A percentile compares a stretch with the other conserved stretches of the same genome.
Conservation (phyloP, 345 rosid species). For the Gossypium sturtianum region DNA sequence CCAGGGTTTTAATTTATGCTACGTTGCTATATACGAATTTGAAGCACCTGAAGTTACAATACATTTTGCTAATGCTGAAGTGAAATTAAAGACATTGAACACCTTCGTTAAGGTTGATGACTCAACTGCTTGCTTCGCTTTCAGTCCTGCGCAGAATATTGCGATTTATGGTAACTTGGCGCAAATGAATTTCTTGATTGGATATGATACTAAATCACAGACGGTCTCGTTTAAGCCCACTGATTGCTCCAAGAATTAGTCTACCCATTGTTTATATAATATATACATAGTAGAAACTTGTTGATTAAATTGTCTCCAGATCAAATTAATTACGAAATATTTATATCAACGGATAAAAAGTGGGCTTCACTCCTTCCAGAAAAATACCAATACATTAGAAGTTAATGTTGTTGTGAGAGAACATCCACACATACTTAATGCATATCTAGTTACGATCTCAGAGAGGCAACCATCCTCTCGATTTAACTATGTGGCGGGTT, state of each 20-base stretch:
- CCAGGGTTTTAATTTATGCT: constrained; percentile 30
- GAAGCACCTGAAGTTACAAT: constrained; percentile 29
- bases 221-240: constrained; percentile 41
- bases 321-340: no score
- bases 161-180: constrained; percentile 44
- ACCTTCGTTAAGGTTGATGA: constrained; percentile 29
- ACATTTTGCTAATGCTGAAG: constrained; percentile 41
- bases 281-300: no score
- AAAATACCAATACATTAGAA: no score
- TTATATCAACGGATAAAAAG: no score
- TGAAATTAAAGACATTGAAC: constrained; percentile 28
- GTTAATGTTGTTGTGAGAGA: no score
- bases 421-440: no score
- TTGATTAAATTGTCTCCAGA: no score
- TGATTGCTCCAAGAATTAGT: constrained; percentile 34
- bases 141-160: background rate
- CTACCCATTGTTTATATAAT: no score
- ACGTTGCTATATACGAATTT: background rate
- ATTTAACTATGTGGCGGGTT: no score
- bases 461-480: no score
- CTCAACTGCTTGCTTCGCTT: constrained; percentile 32
- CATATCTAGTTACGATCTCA: no score
- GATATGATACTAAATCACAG: constrained; percentile 32
- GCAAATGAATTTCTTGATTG: constrained; percentile 49
- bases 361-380: no score